Conservation (phyloP, 2,329 filamentous ascomycete species). For the Aspergillus costaricaensis region DNA sequence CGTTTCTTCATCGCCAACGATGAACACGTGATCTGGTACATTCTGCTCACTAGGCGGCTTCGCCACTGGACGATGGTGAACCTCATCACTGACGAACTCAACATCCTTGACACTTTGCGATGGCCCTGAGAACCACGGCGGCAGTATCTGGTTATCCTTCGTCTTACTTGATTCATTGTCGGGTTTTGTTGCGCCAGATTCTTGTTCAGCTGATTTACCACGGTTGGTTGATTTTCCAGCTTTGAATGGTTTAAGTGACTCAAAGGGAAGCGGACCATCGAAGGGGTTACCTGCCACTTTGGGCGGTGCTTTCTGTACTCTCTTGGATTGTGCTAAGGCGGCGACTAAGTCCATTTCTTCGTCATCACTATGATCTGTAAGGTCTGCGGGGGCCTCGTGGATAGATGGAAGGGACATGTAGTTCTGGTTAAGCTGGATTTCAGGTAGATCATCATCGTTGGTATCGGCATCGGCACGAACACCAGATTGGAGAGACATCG, state of each 20-base stretch:
- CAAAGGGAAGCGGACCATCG: slow-evolving; percentile 84
- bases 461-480: slow-evolving; percentile 15
- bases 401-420: slow-evolving; percentile 43
- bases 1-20: slow-evolving; percentile 32
- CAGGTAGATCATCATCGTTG: slow-evolving; percentile 41
- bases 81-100: slow-evolving; percentile 34
- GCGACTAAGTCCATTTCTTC: slow-evolving; percentile 77
- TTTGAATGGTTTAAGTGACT: slow-evolving; percentile 69
- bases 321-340: slow-evolving; percentile 71
- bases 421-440: slow-evolving; percentile 46
- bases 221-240: slow-evolving; percentile 63
- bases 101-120: slow-evolving; percentile 26
- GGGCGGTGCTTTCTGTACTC: slow-evolving; percentile 51
- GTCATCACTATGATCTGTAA: slow-evolving; percentile 61
- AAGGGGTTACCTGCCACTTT: slow-evolving; percentile 58
- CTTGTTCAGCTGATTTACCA: slow-evolving; percentile 44
- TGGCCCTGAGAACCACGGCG: slow-evolving; percentile 50
- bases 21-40: slow-evolving; percentile 28
- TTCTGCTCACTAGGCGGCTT: slow-evolving; percentile 23
- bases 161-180: slow-evolving; percentile 24
- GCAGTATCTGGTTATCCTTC: slow-evolving; percentile 26
- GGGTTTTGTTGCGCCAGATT: slow-evolving; percentile 37
- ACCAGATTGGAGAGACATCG: slow-evolving; percentile 68
- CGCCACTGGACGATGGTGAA: slow-evolving; percentile 26
- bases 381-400: slow-evolving; percentile 34